Conservation (phyloP, 768 basidiomycete genomes). For the Tephrocybe sp. region DNA sequence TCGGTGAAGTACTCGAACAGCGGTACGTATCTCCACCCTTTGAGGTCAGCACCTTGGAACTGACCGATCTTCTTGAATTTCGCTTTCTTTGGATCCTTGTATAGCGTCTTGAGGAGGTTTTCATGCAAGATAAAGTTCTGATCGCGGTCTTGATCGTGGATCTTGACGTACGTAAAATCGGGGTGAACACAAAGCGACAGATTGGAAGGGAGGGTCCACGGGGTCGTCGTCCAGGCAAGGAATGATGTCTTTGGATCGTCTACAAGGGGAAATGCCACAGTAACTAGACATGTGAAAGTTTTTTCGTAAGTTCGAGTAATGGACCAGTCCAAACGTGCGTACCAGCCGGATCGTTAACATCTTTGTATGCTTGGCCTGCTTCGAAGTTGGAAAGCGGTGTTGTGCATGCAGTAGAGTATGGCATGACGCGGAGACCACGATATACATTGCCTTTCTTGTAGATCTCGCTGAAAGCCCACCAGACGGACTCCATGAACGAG, state of each 20-base stretch:
- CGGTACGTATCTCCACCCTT: conserved; percentile 93
- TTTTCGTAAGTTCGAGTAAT: not conserved
- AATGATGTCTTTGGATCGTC: conserved; percentile 90
- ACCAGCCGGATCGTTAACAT: conserved; percentile 93
- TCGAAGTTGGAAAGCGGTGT: conserved; percentile 98
- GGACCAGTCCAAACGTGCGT: conserved; percentile 21
- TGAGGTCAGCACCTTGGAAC: conserved; percentile 91
- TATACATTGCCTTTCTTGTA: conserved; percentile 93
- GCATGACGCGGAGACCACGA: conserved; percentile 93
- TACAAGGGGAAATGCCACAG: conserved; percentile 88
- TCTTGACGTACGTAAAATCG: conserved; percentile 94
- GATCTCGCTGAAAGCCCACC: conserved; percentile 98
- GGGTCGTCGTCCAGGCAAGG: conserved; percentile 98
- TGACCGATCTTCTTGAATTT: conserved; percentile 89
- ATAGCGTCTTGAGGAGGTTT: conserved; percentile 77
- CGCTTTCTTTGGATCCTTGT: conserved; percentile 97
- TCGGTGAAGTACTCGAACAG: conserved; percentile 97
- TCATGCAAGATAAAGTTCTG: conserved; percentile 93
- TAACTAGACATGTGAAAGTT: conserved; percentile 49
- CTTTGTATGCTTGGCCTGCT: conserved; percentile 87
- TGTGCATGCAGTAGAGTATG: conserved; percentile 94
- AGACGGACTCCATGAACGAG: conserved; percentile 95
- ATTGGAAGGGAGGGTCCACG: conserved; percentile 97
- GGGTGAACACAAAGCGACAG: conserved; percentile 95
- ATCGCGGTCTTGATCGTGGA: conserved; percentile 84